Percentiles rank a stretch among this genome's conserved stretches.
Evolutionary conservation across 2,329 filamentous ascomycete genomes (phyloP).

Genomic region (Mycosphaerelloides madeirae): DNA sequence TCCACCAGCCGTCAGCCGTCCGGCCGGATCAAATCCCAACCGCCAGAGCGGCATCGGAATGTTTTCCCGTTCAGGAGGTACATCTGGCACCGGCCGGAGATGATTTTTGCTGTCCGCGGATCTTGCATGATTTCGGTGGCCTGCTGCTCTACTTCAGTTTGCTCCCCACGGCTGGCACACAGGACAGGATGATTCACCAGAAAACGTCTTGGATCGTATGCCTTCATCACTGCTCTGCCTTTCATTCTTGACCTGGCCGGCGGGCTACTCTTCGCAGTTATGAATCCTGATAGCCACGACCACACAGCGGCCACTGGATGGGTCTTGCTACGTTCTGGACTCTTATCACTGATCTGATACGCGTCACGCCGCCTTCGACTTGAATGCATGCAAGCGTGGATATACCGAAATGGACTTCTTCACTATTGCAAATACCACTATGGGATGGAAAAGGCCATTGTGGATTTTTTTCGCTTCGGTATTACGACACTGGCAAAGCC

Average conservation of each 20-base stretch:
- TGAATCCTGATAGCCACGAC: neutral
- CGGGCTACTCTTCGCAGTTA: neutral
- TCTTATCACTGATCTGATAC: neutral
- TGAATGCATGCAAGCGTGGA: neutral
- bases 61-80: conserved; percentile 1
- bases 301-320: neutral
- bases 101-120: neutral
- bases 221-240: neutral
- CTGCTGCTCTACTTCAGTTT: neutral
- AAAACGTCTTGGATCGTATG: neutral
- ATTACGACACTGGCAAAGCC: no score
- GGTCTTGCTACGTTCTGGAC: neutral
- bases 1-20: conserved; percentile 7
- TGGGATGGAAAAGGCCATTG: neutral
- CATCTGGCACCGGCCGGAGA: conserved; percentile 5
- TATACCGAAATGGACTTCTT: neutral
- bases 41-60: conserved; percentile 18
- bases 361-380: neutral
- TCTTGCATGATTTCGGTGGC: neutral
- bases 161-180: neutral
- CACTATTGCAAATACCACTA: neutral
- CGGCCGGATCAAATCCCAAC: conserved; percentile 6
- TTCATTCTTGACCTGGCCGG: neutral
- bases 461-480: no score
- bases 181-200: neutral